Evolutionary conservation across 345 rosid species (phyloP).

Genomic region (Ceriops tagal): DNA sequence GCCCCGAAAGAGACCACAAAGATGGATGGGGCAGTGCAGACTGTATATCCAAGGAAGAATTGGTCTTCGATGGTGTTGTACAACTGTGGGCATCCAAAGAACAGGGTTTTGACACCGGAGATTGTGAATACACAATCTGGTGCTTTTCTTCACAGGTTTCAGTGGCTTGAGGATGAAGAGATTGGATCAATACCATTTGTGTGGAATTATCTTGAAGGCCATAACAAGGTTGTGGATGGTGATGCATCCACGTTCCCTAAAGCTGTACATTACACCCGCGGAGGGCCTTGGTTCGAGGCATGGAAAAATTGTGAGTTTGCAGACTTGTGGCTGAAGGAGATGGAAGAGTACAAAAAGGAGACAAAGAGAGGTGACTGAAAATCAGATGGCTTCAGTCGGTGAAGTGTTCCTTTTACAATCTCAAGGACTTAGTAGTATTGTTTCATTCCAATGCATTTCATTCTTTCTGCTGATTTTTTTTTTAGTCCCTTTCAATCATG

Average conservation of each 20-base stretch:
- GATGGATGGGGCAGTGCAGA: constrained; percentile 97
- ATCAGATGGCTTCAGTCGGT: background rate
- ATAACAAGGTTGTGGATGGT: constrained; percentile 62
- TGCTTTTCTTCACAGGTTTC: constrained; percentile 92
- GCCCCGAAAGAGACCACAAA: constrained; percentile 84
- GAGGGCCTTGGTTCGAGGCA: constrained; percentile 97
- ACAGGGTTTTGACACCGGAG: constrained; percentile 64
- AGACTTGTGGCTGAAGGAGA: constrained; percentile 78
- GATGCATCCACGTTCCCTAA: constrained; percentile 64
- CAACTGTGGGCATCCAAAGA: constrained; percentile 89
- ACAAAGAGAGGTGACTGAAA: constrained; percentile 5
- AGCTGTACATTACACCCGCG: constrained; percentile 88
- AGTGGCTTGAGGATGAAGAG: constrained; percentile 88
- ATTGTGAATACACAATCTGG: constrained; percentile 71
- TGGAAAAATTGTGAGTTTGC: constrained; percentile 95
- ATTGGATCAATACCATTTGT: constrained; percentile 81
- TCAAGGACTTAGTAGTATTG: background rate
- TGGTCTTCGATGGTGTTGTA: constrained; percentile 99
- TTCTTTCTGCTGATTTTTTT: constrained; percentile 1
- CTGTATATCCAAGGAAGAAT: constrained; percentile 93
- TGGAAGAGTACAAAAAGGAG: constrained; percentile 44
- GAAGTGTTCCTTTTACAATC: background rate
- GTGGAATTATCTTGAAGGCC: constrained; percentile 98
- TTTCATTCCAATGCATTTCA: background rate
- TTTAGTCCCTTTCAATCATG: background rate